phyloP scores from a whole-genome alignment of 192 early-diverging fungal genomes.

The Coemansia sp. region DNA sequence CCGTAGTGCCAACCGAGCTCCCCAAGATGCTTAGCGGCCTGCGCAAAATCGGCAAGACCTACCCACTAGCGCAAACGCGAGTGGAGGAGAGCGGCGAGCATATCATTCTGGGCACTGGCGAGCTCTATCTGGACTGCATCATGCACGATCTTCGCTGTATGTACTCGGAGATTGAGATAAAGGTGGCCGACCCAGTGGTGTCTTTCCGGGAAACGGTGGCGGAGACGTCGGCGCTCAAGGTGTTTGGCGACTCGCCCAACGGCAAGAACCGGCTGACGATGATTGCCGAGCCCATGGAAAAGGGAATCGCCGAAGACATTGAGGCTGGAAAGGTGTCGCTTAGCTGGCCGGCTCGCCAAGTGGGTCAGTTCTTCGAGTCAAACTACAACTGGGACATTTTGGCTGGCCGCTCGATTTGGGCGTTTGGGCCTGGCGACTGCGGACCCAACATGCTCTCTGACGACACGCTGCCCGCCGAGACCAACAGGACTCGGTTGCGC shows the following conservation, averaged over 20 bases:
- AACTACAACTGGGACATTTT: conserved; percentile 95
- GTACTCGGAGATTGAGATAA: conserved; percentile 97
- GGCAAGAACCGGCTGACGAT: conserved; percentile 98
- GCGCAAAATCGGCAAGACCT: conserved; percentile 94
- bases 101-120: conserved; percentile 92
- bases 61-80: conserved; percentile 85
- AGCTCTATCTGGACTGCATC: conserved; percentile 95
- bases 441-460: conserved; percentile 95
- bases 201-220: conserved; percentile 95
- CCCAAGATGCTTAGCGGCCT: conserved; percentile 98
- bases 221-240: conserved; percentile 92
- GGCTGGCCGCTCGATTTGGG: conserved; percentile 95
- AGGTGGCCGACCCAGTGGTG: conserved; percentile 98
- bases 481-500: conserved; percentile 78
- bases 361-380: conserved; percentile 81
- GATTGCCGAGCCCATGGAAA: conserved; percentile 94
- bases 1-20: conserved; percentile 96
- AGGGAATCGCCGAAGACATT: conserved; percentile 91
- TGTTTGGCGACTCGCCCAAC: conserved; percentile 98
- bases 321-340: conserved; percentile 74
- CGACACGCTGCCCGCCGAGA: conserved; percentile 92
- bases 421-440: conserved; percentile 90
- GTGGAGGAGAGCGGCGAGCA: conserved; percentile 99
- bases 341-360: conserved; percentile 71
- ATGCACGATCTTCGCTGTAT: conserved; percentile 93